These are phyloP conservation scores for Aurinia saxatilis DNA, from an alignment of 345 rosid genomes.

Conservation along the genomic window DNA sequence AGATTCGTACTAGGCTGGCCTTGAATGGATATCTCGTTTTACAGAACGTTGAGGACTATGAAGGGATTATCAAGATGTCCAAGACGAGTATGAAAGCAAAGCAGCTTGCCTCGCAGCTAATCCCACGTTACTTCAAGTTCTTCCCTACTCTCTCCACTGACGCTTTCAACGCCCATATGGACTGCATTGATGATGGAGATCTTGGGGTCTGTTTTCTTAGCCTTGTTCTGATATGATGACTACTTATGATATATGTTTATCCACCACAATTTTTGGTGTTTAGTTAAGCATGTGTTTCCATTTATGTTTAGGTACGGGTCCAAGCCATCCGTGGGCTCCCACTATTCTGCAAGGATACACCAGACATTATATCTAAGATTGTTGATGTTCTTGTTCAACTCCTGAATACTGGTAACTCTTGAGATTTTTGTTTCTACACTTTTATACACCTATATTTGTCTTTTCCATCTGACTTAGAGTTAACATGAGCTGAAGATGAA, in stretches of 20 bases:
- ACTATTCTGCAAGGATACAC: constrained; percentile 86
- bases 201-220: constrained; percentile 66
- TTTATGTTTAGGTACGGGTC: constrained; percentile 73
- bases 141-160: constrained; percentile 67
- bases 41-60: constrained; percentile 78
- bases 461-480: background rate
- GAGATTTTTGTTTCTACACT: background rate
- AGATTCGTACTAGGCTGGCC: background rate
- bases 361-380: constrained; percentile 68
- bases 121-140: constrained; percentile 96
- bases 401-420: constrained; percentile 55
- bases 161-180: constrained; percentile 75
- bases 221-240: too few species aligned
- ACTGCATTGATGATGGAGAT: constrained; percentile 89
- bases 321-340: constrained; percentile 98
- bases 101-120: constrained; percentile 95
- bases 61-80: constrained; percentile 74
- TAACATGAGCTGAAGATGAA: constrained; percentile 51
- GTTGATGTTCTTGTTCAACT: constrained; percentile 87
- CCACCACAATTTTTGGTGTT: background rate
- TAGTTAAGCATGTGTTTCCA: background rate
- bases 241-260: background rate
- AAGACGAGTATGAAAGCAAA: constrained; percentile 78
- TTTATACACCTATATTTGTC: background rate
- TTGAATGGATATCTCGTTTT: background rate